Conservation (phyloP, 78 protist species). For the Protostelium mycophagum region DNA sequence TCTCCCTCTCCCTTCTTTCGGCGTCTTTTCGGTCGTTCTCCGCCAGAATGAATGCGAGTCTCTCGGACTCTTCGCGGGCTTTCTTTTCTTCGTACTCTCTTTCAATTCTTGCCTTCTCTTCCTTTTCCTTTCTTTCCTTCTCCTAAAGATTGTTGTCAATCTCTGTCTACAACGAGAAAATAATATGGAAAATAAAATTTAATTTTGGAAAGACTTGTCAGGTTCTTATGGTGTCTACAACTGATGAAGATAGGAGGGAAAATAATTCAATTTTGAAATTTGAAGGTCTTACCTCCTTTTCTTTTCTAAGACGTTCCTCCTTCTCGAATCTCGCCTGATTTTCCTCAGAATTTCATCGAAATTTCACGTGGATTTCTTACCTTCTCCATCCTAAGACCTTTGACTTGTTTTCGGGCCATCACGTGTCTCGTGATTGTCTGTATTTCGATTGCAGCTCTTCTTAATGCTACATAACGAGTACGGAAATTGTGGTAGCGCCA, state of each 20-base stretch:
- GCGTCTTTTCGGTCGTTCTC: too few species aligned
- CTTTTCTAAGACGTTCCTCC: not conserved
- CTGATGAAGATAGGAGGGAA: too few species aligned
- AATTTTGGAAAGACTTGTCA: too few species aligned
- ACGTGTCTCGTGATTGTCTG: not conserved
- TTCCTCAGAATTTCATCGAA: not conserved
- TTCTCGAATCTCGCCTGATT: not conserved
- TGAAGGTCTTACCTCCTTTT: not conserved
- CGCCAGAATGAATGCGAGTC: too few species aligned
- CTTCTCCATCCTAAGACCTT: not conserved
- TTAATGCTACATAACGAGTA: not conserved
- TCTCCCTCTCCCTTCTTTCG: too few species aligned
- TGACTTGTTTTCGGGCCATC: not conserved
- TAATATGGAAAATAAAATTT: too few species aligned
- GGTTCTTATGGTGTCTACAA: too few species aligned
- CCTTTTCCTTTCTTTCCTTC: not conserved
- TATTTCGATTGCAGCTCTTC: not conserved
- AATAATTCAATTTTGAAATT: too few species aligned
- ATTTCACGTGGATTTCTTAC: not conserved
- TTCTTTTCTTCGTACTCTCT: too few species aligned
- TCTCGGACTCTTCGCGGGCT: too few species aligned
- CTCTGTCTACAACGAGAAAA: too few species aligned
- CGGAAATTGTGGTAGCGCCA: not conserved
- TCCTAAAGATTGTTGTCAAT: too few species aligned
- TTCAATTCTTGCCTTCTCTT: not conserved